Percentiles rank a stretch among this genome's conserved stretches.
Evolutionary conservation across 306 rosid species (phyloP).

Genomic region (Gastrolobium villosum): DNA sequence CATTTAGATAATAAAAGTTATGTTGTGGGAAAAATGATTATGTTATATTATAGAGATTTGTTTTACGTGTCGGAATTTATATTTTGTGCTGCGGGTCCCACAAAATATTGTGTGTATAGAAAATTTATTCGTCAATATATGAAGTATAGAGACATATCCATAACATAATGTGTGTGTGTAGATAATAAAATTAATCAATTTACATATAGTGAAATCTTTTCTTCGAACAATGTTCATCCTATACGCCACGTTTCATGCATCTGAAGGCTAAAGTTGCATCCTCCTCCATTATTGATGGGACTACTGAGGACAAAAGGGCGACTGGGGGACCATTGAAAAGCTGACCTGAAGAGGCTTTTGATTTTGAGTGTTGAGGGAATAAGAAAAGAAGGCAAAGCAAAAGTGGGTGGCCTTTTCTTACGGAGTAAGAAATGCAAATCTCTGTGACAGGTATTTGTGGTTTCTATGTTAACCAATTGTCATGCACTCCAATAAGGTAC

Average conservation of each 20-base stretch:
- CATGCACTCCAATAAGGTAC: constrained; percentile 38
- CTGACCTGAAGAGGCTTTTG: not conserved
- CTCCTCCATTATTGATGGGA: constrained; percentile 41
- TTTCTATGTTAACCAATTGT: constrained; percentile 36
- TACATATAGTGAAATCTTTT: not conserved
- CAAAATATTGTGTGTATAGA: too few relatives aligned
- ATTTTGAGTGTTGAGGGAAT: constrained; percentile 38
- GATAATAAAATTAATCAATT: too few relatives aligned
- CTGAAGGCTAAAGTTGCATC: constrained; percentile 45
- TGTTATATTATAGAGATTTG: too few relatives aligned
- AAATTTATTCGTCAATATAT: too few relatives aligned
- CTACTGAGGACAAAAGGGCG: not conserved
- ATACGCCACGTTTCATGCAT: constrained; percentile 18
- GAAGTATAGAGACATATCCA: too few relatives aligned
- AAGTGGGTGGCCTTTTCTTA: constrained; percentile 61
- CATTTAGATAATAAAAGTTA: too few relatives aligned
- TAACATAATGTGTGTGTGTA: too few relatives aligned
- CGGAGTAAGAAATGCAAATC: constrained; percentile 52
- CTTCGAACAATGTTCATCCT: not conserved
- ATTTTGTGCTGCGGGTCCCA: too few relatives aligned
- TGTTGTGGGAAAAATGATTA: too few relatives aligned
- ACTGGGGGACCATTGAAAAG: constrained; percentile 47
- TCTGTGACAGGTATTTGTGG: constrained; percentile 29
- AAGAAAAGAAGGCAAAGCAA: constrained; percentile 32
- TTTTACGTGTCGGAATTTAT: too few relatives aligned